Evolutionary conservation across 2,329 filamentous ascomycete species (phyloP), one percentile per base, ranked within the genome.

Genomic region (Trichoderma breve): DNA sequence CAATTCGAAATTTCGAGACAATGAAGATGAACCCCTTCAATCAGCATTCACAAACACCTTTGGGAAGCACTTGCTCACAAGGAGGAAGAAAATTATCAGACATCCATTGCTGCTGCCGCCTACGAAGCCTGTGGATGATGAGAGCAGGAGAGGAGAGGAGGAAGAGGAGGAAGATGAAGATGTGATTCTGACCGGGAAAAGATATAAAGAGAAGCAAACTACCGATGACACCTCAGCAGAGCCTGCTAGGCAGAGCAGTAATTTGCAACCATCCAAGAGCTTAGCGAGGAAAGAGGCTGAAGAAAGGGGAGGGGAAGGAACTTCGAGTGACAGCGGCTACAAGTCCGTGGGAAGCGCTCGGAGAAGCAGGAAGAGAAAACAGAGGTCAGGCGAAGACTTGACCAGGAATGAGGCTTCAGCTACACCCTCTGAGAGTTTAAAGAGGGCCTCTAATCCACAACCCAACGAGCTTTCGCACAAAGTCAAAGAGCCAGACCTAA

Each of bases 101-200:
- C 36, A 34, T 24, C 30, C 66, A 6, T 39, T 63, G 12, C 36
- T 61, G 18, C 18, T 39, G 7, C 39, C 47, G 1, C 28, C 58
- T 53, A n/a, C 34, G 15, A 65, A 55, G 24, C 6, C 32, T 8
- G 24, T 15, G 7, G 24, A 77, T 4, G 75, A 75, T 3, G 77
- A 79, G 15, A 74, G 79, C 5, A 75, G 28, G 57, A n/a, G 24
- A 36, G 26, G 32, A 15, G 65, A 75, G 2, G 77, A 78, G 2
- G 76, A 75, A 2, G 76, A 75, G 2, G 77, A 79, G 11, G 75
- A 80, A 6, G 76, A 64, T 39, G 30, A 47, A 14, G 34, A 67
- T 30, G 66, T 39, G 71, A 73, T 73, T 73, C 63, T 28, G 70
- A 74, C 32, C 72, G 76, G 15, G 73, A 71, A 51, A 71, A 60